These are phyloP conservation scores for Umbellularia californica DNA, from an alignment of 164 flowering plant genomes.

Conservation along the genomic window DNA sequence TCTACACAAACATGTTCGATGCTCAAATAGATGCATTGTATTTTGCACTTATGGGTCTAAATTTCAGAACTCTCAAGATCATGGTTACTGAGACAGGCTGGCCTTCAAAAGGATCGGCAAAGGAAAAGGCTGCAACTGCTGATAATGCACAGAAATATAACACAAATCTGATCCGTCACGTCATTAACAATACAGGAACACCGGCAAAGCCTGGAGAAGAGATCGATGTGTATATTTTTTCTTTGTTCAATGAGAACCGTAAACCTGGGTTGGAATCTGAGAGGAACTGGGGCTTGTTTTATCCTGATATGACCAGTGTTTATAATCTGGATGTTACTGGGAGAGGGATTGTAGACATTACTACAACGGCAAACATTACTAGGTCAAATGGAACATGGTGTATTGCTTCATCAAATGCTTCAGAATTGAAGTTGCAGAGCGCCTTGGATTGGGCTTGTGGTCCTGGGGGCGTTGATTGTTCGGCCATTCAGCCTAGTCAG, in stretches of 20 bases:
- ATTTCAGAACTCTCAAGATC: conserved; percentile 63
- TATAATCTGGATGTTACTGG: conserved; percentile 80
- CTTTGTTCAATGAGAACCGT: conserved; percentile 93
- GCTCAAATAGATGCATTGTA: conserved; percentile 92
- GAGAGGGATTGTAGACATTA: conserved; percentile 38
- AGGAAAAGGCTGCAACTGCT: conserved; percentile 86
- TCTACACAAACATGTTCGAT: conserved; percentile 91
- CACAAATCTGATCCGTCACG: conserved; percentile 75
- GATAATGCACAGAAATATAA: conserved; percentile 92
- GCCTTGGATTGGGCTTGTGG: conserved; percentile 98
- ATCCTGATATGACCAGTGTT: conserved; percentile 86
- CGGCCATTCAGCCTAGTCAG: conserved; percentile 93
- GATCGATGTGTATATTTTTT: conserved; percentile 75
- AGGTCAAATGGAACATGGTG: conserved; percentile 76
- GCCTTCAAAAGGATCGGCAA: conserved; percentile 90
- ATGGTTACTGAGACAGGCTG: conserved; percentile 98
- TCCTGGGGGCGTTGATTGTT: conserved; percentile 87
- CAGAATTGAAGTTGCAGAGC: conserved; percentile 61
- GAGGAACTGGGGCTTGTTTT: conserved; percentile 96
- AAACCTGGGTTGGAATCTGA: conserved; percentile 95
- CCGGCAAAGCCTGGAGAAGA: conserved; percentile 81
- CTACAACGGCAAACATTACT: conserved; percentile 33
- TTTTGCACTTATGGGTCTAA: conserved; percentile 66
- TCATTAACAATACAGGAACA: conserved; percentile 70
- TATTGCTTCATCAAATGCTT: conserved; percentile 67